A percentile compares a stretch with the other conserved stretches of the same genome.
These are phyloP conservation scores for Rutstroemia sp. DNA, from an alignment of 2,329 filamentous ascomycete genomes.

Conservation along the genomic window DNA sequence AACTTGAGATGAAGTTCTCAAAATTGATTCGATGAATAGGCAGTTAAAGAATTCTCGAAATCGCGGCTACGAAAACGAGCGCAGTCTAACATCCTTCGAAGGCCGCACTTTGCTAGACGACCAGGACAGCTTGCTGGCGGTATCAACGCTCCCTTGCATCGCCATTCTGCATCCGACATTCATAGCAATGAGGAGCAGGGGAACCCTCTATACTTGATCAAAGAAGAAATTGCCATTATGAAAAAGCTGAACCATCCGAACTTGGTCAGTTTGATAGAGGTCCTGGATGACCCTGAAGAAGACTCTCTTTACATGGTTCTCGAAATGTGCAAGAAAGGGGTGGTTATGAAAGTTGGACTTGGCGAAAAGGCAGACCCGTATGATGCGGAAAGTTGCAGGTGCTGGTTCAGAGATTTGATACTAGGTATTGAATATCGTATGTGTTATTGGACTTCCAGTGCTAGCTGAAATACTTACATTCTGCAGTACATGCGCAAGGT, in stretches of 20 bases:
- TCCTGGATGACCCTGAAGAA: conserved; percentile 89
- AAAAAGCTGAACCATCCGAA: conserved; percentile 96
- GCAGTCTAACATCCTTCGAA: conserved; percentile 78
- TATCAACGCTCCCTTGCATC: conserved; percentile 36
- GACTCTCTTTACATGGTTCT: conserved; percentile 98
- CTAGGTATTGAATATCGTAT: conserved; percentile 86
- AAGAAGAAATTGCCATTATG: conserved; percentile 97
- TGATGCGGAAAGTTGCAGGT: conserved; percentile 70
- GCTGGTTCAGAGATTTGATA: conserved; percentile 92
- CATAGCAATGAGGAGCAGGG: conserved; percentile 52
- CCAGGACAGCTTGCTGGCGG: conserved; percentile 41
- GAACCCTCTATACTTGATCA: conserved; percentile 76
- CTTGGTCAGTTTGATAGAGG: conserved; percentile 86
- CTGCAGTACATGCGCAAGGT: conserved; percentile 78
- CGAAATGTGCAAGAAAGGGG: conserved; percentile 98
- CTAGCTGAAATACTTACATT: conserved; percentile 14
- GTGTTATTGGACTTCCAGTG: conserved; percentile 29
- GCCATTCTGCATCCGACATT: conserved; percentile 46
- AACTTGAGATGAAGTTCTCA: neutral
- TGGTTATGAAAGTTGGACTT: conserved; percentile 93
- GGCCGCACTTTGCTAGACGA: conserved; percentile 45
- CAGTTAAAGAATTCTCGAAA: conserved; percentile 97
- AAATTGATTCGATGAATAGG: conserved; percentile 43
- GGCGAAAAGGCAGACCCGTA: conserved; percentile 78
- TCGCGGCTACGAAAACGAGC: conserved; percentile 79